phyloP scores from a whole-genome alignment of 306 rosid species.

The Sphenostylis stenocarpa region DNA sequence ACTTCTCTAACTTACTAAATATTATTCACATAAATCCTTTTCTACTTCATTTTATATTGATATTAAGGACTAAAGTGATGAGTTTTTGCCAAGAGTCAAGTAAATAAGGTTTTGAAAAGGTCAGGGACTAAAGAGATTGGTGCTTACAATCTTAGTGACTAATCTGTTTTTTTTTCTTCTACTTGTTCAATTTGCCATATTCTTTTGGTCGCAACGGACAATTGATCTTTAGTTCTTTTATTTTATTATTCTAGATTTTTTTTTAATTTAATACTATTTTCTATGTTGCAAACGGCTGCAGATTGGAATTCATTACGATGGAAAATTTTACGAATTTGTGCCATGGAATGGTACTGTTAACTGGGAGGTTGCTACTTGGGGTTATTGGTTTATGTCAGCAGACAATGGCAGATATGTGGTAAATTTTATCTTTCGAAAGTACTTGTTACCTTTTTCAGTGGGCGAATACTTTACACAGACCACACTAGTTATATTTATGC shows the following conservation, averaged over 20 bases:
- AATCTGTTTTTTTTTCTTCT: neutral
- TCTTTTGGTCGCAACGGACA: neutral
- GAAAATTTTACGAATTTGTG: constrained; percentile 83
- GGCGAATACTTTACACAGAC: constrained; percentile 4
- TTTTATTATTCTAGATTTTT: neutral
- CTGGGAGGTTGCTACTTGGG: constrained; percentile 94
- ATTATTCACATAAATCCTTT: neutral
- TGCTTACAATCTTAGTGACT: neutral
- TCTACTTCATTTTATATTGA: neutral
- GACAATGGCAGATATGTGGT: constrained; percentile 77
- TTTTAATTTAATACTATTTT: constrained; percentile 17
- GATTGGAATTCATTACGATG: constrained; percentile 85
- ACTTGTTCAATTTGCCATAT: neutral
- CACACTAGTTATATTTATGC: neutral
- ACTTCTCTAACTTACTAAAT: neutral
- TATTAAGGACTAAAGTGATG: neutral
- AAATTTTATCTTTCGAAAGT: constrained; percentile 27
- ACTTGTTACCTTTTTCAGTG: neutral
- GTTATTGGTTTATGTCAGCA: constrained; percentile 70
- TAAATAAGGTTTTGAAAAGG: neutral
- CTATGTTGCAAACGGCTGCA: constrained; percentile 45
- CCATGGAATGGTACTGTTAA: constrained; percentile 84
- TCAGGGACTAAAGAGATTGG: neutral
- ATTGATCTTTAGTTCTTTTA: neutral
- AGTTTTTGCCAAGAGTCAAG: neutral